Percentiles rank a stretch among this genome's conserved stretches.
Conservation (phyloP, 108 stramenopile genomes). For the Discostella pseudostelligera region DNA sequence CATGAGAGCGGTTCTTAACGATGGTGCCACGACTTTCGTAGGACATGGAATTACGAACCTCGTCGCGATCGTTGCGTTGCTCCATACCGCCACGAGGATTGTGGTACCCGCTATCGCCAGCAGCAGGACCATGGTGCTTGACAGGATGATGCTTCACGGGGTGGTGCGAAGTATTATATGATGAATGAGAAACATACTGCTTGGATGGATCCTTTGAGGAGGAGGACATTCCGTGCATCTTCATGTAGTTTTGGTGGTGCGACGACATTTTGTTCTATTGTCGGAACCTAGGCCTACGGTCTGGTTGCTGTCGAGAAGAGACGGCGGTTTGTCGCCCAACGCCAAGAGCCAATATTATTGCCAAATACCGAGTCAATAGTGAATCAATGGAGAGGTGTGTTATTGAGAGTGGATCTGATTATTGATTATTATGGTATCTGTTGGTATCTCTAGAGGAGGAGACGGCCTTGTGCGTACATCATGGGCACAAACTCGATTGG, state of each 20-base stretch:
- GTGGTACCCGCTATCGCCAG: neutral
- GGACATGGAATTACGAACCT: conserved; percentile 20
- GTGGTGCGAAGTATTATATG: conserved; percentile 3
- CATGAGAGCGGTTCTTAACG: conserved; percentile 33
- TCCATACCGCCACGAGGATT: neutral
- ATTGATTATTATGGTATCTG: too few species aligned
- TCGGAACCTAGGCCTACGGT: neutral
- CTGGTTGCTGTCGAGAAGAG: neutral
- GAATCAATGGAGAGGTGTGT: too few species aligned
- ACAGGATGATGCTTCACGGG: conserved; percentile 24
- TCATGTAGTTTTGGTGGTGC: conserved; percentile 22
- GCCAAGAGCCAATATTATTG: too few species aligned
- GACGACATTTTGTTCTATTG: conserved; percentile 18
- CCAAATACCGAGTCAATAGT: neutral
- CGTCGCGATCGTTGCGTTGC: conserved; percentile 25
- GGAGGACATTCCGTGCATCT: conserved; percentile 20
- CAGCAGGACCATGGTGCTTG: neutral
- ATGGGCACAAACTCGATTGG: too few species aligned
- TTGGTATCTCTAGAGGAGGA: too few species aligned
- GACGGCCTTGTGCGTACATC: too few species aligned
- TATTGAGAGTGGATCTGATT: too few species aligned
- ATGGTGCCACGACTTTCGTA: conserved; percentile 28
- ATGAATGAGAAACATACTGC: conserved; percentile 4
- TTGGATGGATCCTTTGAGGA: conserved; percentile 15
- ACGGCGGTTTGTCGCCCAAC: neutral